Conservation (phyloP, 768 basidiomycete species). For the Termitomyces sp. region DNA sequence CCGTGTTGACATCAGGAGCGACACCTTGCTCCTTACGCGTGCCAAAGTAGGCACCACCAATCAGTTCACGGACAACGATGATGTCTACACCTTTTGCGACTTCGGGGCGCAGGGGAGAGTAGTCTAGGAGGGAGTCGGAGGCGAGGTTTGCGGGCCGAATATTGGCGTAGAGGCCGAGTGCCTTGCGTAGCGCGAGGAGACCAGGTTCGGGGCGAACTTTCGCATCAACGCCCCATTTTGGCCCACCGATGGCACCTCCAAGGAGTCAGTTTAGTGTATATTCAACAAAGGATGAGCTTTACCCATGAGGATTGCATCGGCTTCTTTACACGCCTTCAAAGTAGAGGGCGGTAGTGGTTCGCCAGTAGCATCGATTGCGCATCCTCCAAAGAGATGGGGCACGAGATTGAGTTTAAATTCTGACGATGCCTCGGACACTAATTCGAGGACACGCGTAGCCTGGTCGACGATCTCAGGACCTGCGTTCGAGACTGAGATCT, state of each 20-base stretch:
- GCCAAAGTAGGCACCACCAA: slow-evolving; percentile 96
- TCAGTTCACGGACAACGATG: slow-evolving; percentile 94
- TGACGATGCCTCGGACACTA: slow-evolving; percentile 58
- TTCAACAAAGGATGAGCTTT: slow-evolving; percentile 17
- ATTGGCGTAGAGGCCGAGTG: slow-evolving; percentile 94
- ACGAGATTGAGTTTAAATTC: slow-evolving; percentile 75
- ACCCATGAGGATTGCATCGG: slow-evolving; percentile 98
- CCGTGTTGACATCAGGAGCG: slow-evolving; percentile 60
- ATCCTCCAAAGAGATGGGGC: slow-evolving; percentile 83
- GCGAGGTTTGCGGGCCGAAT: slow-evolving; percentile 96
- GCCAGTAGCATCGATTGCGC: slow-evolving; percentile 87
- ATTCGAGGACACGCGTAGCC: slow-evolving; percentile 80
- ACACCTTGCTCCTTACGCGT: slow-evolving; percentile 83
- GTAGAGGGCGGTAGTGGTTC: slow-evolving; percentile 84
- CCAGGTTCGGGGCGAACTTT: slow-evolving; percentile 93
- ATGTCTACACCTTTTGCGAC: slow-evolving; percentile 84
- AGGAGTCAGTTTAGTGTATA: not conserved
- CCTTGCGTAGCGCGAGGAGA: slow-evolving; percentile 84
- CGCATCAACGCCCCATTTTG: slow-evolving; percentile 92
- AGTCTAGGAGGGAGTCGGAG: slow-evolving; percentile 81
- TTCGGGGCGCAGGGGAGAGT: slow-evolving; percentile 87
- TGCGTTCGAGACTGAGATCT: slow-evolving; percentile 21
- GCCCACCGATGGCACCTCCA: slow-evolving; percentile 94
- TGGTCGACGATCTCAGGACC: slow-evolving; percentile 91
- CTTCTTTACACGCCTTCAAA: slow-evolving; percentile 83